Evolutionary conservation across 2,329 filamentous ascomycete genomes (phyloP).

Genomic region (Leptographium procerum): DNA sequence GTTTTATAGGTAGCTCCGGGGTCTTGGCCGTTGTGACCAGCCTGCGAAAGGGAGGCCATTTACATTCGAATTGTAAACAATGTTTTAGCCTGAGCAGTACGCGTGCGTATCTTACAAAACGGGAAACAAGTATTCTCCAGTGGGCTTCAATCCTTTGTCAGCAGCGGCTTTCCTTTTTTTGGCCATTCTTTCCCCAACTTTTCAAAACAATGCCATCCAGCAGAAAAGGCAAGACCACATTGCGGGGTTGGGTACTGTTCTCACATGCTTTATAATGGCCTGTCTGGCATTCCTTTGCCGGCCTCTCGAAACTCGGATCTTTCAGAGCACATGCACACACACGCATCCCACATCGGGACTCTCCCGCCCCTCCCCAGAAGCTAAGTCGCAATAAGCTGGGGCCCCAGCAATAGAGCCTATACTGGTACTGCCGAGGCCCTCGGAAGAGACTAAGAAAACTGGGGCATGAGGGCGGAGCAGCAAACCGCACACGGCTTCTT

Average conservation of each 20-base stretch:
- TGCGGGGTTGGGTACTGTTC: neutral
- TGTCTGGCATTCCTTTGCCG: neutral
- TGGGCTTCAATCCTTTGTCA: neutral
- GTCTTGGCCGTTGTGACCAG: too few relatives aligned
- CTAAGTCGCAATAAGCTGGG: neutral
- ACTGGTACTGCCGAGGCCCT: conserved; percentile 11
- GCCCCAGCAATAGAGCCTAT: neutral
- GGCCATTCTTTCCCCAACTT: neutral
- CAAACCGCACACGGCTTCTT: neutral
- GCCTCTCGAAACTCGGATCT: neutral
- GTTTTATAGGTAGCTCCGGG: too few relatives aligned
- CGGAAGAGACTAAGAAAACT: conserved; percentile 5
- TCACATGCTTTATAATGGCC: neutral
- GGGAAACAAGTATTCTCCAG: too few relatives aligned
- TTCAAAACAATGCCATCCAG: too few relatives aligned
- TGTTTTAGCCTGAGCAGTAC: too few relatives aligned
- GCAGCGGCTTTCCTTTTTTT: neutral
- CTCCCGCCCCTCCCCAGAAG: neutral
- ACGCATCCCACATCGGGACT: neutral
- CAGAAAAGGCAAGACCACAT: too few relatives aligned
- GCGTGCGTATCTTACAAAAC: too few relatives aligned
- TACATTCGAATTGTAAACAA: too few relatives aligned
- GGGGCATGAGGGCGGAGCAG: neutral
- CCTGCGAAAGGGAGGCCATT: too few relatives aligned
- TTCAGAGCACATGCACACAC: neutral